A percentile compares a stretch with the other conserved stretches of the same genome.
Evolutionary conservation across 202 grass and related monocot species (phyloP).

Genomic region (Carex arenaria): DNA sequence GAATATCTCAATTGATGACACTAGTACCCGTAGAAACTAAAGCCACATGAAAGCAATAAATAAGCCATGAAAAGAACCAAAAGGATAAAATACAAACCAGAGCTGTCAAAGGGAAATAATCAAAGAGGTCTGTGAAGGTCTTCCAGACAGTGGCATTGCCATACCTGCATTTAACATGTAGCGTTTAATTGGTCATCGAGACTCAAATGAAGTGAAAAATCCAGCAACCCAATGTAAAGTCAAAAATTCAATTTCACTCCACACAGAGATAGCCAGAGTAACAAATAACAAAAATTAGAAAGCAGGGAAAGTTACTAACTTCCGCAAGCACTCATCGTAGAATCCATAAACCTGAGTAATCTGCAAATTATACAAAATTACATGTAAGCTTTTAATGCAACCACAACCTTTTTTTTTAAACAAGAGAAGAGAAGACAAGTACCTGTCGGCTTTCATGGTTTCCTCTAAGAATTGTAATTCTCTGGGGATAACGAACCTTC

Average conservation of each 20-base stretch:
- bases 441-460: constrained; percentile 98
- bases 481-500: constrained; percentile 98
- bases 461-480: constrained; percentile 99
- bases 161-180: constrained; percentile 54
- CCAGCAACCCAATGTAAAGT: background rate
- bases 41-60: constrained; percentile 13
- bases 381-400: constrained; percentile 1
- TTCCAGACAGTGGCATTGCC: constrained; percentile 99
- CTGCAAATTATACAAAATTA: constrained; percentile 36
- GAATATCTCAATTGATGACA: background rate
- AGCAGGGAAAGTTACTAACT: constrained; percentile 52
- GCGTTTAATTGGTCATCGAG: background rate
- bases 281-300: constrained; percentile 13
- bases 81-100: constrained; percentile 49
- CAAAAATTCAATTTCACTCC: constrained; percentile 11
- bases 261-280: background rate
- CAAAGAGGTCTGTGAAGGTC: constrained; percentile 96
- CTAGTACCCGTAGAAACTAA: background rate
- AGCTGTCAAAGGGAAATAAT: constrained; percentile 97
- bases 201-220: background rate
- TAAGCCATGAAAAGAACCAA: constrained; percentile 8
- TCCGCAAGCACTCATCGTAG: constrained; percentile 95
- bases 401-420: background rate
- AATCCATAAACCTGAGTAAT: constrained; percentile 99
- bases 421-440: constrained; percentile 7